Conservation (phyloP, 1,139 yeast genomes). For the Schwanniomyces etchellsii region DNA sequence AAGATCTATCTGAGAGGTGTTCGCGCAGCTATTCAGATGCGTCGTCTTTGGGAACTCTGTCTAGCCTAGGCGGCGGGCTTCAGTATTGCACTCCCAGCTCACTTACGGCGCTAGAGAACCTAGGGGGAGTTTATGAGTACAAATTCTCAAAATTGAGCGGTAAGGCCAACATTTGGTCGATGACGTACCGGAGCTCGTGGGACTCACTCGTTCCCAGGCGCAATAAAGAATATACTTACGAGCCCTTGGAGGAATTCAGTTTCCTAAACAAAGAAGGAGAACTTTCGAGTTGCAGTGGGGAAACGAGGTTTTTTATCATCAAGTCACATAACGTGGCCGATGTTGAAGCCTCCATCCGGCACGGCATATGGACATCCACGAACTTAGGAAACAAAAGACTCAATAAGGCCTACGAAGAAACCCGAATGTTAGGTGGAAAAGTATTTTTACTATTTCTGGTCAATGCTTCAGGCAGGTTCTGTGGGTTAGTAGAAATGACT, state of each 20-base stretch:
- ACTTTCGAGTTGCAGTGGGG: constrained; percentile 1
- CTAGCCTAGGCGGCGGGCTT: constrained; percentile 1
- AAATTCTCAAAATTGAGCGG: not conserved
- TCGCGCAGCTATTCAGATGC: too few relatives aligned
- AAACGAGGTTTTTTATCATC: constrained; percentile 48
- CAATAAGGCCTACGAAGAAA: constrained; percentile 20
- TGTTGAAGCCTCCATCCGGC: constrained; percentile 42
- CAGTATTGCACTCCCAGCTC: constrained; percentile 18
- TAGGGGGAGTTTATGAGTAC: not conserved
- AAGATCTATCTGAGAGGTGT: too few relatives aligned
- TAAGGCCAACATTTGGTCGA: constrained; percentile 21
- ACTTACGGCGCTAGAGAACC: constrained; percentile 14
- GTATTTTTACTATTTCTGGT: constrained; percentile 53
- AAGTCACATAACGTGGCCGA: constrained; percentile 48
- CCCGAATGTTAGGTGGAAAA: constrained; percentile 17
- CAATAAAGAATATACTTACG: not conserved
- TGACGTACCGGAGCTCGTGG: constrained; percentile 6
- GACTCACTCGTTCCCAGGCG: constrained; percentile 4
- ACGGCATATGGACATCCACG: constrained; percentile 57
- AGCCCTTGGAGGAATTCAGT: constrained; percentile 1
- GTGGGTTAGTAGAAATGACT: constrained; percentile 59
- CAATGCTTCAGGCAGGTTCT: constrained; percentile 53
- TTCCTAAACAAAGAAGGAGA: constrained; percentile 1
- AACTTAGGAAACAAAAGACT: constrained; percentile 50
- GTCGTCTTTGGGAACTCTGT: constrained; percentile 3